phyloP scores from a whole-genome alignment of 1,284 basidiomycete genomes.

The Apiotrichum sp. region DNA sequence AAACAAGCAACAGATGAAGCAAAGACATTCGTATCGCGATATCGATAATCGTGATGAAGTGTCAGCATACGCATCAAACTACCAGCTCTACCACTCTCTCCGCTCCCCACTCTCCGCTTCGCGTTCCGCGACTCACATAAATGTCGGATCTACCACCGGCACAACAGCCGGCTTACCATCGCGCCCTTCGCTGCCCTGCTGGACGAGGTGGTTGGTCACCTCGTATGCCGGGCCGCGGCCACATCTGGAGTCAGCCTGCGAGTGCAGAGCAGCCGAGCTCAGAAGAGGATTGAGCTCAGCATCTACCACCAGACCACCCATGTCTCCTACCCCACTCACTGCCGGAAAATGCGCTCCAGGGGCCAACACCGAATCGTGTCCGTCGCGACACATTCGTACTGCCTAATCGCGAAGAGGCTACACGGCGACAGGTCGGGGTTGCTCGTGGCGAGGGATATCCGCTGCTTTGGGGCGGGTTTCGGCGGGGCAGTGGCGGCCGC shows the following conservation, averaged over 20 bases:
- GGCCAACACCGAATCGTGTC: conserved; percentile 13
- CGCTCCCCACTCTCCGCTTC: no score
- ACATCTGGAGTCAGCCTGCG: conserved; percentile 10
- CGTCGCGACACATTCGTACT: conserved; percentile 11
- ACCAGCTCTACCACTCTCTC: no score
- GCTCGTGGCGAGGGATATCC: not conserved
- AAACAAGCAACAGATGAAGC: no score
- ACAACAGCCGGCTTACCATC: not conserved
- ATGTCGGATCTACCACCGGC: conserved; percentile 5
- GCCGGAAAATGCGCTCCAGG: conserved; percentile 15
- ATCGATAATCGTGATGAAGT: no score
- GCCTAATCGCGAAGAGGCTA: conserved; percentile 11
- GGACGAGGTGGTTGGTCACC: conserved; percentile 12
- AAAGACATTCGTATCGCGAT: no score
- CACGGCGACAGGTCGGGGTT: conserved; percentile 1
- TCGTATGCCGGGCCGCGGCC: conserved; percentile 10
- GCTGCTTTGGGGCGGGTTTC: no score
- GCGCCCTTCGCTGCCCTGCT: not conserved
- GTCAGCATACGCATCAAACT: no score
- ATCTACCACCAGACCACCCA: no score
- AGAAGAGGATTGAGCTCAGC: conserved; percentile 7
- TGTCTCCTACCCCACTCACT: no score
- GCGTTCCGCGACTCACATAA: conserved; percentile 13
- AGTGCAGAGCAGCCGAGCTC: not conserved
- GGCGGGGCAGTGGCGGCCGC: no score